Evolutionary conservation across 2,329 filamentous ascomycete species (phyloP).

Genomic region (Teratosphaeria viscida): DNA sequence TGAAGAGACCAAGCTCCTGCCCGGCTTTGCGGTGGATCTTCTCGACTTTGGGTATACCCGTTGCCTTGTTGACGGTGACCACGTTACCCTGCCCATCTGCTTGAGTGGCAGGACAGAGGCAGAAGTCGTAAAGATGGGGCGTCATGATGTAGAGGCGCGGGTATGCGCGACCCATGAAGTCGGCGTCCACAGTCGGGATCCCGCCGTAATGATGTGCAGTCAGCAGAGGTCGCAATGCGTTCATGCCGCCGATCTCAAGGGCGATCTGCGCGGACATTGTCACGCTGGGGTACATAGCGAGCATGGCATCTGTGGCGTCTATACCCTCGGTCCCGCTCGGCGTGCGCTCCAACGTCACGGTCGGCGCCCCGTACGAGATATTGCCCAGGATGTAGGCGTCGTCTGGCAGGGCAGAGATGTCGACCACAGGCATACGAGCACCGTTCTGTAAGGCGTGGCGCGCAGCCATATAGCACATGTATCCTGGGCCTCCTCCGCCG

Average conservation of each 20-base stretch:
- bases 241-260: constrained; percentile 55
- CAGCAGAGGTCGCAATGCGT: constrained; percentile 50
- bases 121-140: constrained; percentile 31
- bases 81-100: constrained; percentile 38
- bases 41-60: constrained; percentile 33
- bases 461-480: constrained; percentile 43
- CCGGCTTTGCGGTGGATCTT: constrained; percentile 28
- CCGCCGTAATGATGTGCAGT: constrained; percentile 44
- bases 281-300: constrained; percentile 36
- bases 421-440: constrained; percentile 42
- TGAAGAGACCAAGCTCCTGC: constrained; percentile 32
- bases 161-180: constrained; percentile 39
- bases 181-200: constrained; percentile 33
- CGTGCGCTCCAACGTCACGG: constrained; percentile 48
- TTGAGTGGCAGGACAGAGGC: constrained; percentile 33
- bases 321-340: constrained; percentile 45
- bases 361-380: constrained; percentile 49
- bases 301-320: constrained; percentile 36
- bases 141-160: constrained; percentile 38
- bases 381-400: constrained; percentile 45
- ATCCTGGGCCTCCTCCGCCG: constrained; percentile 49
- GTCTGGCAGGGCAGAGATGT: constrained; percentile 40
- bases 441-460: constrained; percentile 42
- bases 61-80: constrained; percentile 33
- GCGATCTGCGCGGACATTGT: constrained; percentile 49